Conservation (phyloP, 2,329 filamentous ascomycete species). For the Fusarium pseudocircinatum region DNA sequence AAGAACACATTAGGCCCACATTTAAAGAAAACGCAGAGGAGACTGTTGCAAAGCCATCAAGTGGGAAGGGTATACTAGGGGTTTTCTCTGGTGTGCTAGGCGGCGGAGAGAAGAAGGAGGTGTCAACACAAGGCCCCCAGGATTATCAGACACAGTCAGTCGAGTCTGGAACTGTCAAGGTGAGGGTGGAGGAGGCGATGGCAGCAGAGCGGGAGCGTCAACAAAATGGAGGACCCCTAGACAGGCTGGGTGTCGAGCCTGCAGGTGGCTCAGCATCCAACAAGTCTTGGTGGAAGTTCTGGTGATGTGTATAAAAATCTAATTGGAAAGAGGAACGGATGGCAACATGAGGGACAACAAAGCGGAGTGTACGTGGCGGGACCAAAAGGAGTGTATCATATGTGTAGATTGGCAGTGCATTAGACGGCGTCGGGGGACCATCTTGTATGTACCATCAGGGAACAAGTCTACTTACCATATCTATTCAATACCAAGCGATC, state of each 20-base stretch:
- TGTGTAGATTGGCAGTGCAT: slow-evolving; percentile 57
- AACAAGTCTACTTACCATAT: slow-evolving; percentile 45
- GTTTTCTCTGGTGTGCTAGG: slow-evolving; percentile 47
- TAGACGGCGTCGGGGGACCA: slow-evolving; percentile 54
- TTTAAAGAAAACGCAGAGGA: slow-evolving; percentile 39
- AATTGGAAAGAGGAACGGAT: slow-evolving; percentile 33
- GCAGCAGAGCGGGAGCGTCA: slow-evolving; percentile 62
- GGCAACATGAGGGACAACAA: slow-evolving; percentile 17
- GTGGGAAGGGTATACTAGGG: slow-evolving; percentile 51
- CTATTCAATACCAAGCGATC: slow-evolving; percentile 43
- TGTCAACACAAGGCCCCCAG: slow-evolving; percentile 22
- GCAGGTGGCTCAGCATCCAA: slow-evolving; percentile 47
- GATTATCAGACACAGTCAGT: slow-evolving; percentile 29
- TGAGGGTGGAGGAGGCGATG: slow-evolving; percentile 52
- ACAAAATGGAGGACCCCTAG: slow-evolving; percentile 60
- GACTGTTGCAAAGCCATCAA: slow-evolving; percentile 29
- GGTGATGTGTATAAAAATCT: slow-evolving; percentile 38
- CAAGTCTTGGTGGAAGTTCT: slow-evolving; percentile 63
- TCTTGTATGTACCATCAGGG: slow-evolving; percentile 48
- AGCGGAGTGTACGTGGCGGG: slow-evolving; percentile 31
- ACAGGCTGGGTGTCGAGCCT: slow-evolving; percentile 57
- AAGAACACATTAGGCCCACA: slow-evolving; percentile 48
- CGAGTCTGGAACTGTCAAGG: slow-evolving; percentile 44
- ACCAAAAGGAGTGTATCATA: slow-evolving; percentile 53
- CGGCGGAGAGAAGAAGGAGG: slow-evolving; percentile 35